Conservation (phyloP, 345 rosid species). For the Excoecaria agallocha region DNA sequence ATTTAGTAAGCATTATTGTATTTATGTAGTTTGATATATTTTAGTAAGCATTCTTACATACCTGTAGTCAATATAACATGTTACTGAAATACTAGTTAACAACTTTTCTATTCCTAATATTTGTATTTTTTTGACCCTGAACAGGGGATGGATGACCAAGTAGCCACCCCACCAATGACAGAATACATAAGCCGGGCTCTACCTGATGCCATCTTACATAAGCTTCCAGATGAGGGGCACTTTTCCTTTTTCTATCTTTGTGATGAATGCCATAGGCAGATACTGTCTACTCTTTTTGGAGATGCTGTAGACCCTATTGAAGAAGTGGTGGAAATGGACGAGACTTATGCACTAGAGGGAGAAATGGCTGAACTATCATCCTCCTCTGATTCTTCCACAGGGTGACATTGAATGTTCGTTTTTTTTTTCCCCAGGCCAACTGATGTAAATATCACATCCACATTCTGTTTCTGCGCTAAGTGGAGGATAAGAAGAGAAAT, state of each 20-base stretch:
- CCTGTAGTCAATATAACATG: too few species aligned
- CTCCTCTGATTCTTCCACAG: conserved; percentile 21
- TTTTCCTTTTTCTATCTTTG: conserved; percentile 79
- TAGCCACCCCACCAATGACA: conserved; percentile 55
- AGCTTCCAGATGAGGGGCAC: conserved; percentile 79
- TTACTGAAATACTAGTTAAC: too few species aligned
- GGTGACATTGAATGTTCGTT: conserved; percentile 17
- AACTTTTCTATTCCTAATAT: neutral
- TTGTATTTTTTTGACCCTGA: conserved; percentile 7
- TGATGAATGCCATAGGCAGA: conserved; percentile 70
- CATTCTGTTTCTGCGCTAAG: too few species aligned
- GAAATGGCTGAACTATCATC: conserved; percentile 15
- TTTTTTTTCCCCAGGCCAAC: neutral
- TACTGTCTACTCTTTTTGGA: conserved; percentile 70
- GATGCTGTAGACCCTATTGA: conserved; percentile 57
- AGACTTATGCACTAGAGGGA: conserved; percentile 13
- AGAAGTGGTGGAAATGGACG: conserved; percentile 27
- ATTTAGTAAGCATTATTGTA: too few species aligned
- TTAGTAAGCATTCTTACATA: too few species aligned
- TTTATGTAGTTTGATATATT: too few species aligned
- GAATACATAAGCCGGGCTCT: conserved; percentile 73
- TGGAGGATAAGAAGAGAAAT: too few species aligned
- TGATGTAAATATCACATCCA: conserved; percentile 44
- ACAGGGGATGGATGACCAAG: conserved; percentile 82
- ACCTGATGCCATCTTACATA: conserved; percentile 60